These are phyloP conservation scores for Tremellales sp. DNA, from an alignment of 1,284 basidiomycete genomes.

Conservation along the genomic window DNA sequence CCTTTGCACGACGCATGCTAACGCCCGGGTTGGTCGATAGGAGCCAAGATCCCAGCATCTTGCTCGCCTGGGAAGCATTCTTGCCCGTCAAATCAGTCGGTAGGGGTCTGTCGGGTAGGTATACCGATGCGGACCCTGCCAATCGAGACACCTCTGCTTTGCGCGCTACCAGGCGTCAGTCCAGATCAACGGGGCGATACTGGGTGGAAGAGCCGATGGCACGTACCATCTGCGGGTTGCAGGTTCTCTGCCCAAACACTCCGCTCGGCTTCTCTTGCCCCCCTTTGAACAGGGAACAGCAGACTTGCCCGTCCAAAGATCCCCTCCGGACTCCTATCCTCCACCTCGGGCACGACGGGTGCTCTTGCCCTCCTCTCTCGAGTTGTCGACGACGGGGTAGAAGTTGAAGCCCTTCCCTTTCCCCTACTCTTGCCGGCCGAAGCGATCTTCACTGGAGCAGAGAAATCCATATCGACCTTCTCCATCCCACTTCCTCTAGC, in stretches of 20 bases:
- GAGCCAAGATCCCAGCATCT: neutral
- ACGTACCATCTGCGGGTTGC: neutral
- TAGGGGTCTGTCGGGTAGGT: neutral
- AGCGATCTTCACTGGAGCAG: too few relatives aligned
- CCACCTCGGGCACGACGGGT: slow-evolving; percentile 17
- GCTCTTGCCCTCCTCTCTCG: neutral
- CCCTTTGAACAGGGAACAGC: neutral
- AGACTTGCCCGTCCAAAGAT: neutral
- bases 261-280: neutral
- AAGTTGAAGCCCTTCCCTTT: too few relatives aligned
- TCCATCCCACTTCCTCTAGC: neutral
- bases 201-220: neutral
- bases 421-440: too few relatives aligned
- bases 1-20: neutral
- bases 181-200: too few relatives aligned
- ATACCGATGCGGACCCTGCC: neutral
- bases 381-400: too few relatives aligned
- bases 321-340: slow-evolving; percentile 15
- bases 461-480: neutral
- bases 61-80: neutral
- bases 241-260: neutral
- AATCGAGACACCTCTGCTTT: neutral
- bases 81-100: neutral
- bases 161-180: neutral
- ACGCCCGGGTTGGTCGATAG: neutral